Conservation (phyloP, 257 asterid genomes). For the Asclepias syriaca region DNA sequence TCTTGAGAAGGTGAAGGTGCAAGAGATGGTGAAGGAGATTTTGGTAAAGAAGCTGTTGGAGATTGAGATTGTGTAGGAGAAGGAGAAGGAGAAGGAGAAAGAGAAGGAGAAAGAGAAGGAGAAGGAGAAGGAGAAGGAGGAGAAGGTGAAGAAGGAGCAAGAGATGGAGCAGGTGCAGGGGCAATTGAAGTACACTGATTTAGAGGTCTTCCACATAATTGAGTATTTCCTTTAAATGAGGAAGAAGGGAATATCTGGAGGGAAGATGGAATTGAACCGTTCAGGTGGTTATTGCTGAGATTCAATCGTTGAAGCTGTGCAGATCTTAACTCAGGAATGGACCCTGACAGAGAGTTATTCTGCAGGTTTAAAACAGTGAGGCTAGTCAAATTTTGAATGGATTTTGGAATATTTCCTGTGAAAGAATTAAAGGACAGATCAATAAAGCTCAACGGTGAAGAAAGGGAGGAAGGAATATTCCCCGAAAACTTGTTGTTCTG, state of each 20-base stretch:
- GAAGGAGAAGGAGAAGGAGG: slow-evolving; percentile 14
- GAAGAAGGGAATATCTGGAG: slow-evolving; percentile 50
- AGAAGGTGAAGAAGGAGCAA: slow-evolving; percentile 24
- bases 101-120: background rate
- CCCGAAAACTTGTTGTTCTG: slow-evolving; percentile 60
- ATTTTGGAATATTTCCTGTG: slow-evolving; percentile 45
- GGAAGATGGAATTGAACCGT: slow-evolving; percentile 60
- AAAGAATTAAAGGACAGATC: slow-evolving; percentile 69
- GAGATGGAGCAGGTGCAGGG: slow-evolving; percentile 42
- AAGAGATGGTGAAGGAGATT: slow-evolving; percentile 28
- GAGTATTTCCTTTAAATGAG: slow-evolving; percentile 59
- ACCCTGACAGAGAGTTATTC: slow-evolving; percentile 57
- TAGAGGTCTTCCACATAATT: slow-evolving; percentile 63
- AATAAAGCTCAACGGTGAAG: slow-evolving; percentile 44
- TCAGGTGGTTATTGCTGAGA: slow-evolving; percentile 51
- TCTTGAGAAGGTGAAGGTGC: slow-evolving; percentile 35
- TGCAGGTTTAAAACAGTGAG: slow-evolving; percentile 56
- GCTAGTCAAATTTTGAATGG: slow-evolving; percentile 34
- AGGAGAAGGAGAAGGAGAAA: background rate
- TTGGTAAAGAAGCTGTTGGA: slow-evolving; percentile 20
- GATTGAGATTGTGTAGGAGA: slow-evolving; percentile 12
- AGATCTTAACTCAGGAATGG: slow-evolving; percentile 50
- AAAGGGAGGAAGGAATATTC: slow-evolving; percentile 39
- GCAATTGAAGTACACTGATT: slow-evolving; percentile 33
- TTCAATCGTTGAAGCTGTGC: slow-evolving; percentile 49